Percentiles rank a stretch among this genome's conserved stretches.
phyloP scores from a whole-genome alignment of 2,329 filamentous ascomycete genomes.

The Orbilia quercus region DNA sequence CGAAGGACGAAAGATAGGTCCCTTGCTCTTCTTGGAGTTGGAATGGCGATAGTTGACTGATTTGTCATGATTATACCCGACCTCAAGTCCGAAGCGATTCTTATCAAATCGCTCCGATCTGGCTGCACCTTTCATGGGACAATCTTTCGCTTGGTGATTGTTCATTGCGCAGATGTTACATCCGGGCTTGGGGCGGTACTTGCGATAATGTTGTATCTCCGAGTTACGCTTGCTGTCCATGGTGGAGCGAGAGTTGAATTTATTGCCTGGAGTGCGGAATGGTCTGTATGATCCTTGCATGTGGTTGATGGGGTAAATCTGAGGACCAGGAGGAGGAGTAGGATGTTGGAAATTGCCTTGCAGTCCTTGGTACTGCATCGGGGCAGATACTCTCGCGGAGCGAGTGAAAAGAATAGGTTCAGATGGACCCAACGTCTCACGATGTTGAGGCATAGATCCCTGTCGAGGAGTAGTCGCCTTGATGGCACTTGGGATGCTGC shows the following conservation, averaged over 20 bases:
- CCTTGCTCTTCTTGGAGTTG: constrained; percentile 7
- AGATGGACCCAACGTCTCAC: constrained; percentile 13
- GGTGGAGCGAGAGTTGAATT: neutral
- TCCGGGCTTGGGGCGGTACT: constrained; percentile 18
- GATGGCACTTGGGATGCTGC: constrained; percentile 38
- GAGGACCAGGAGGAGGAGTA: neutral
- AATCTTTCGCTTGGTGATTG: constrained; percentile 27
- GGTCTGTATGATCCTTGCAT: neutral
- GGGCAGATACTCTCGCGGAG: constrained; percentile 17
- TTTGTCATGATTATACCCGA: constrained; percentile 3
- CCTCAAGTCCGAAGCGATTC: constrained; percentile 12
- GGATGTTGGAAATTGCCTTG: neutral
- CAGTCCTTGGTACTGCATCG: constrained; percentile 15
- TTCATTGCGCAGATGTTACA: constrained; percentile 29
- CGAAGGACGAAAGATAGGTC: constrained; percentile 7
- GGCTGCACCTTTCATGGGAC: constrained; percentile 6
- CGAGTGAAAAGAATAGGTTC: constrained; percentile 11
- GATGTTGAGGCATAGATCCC: neutral
- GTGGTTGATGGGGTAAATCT: neutral
- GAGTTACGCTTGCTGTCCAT: neutral
- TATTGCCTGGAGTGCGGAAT: neutral
- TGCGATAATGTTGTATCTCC: neutral
- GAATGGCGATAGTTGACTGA: neutral
- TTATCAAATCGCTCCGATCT: constrained; percentile 14
- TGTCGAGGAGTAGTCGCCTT: constrained; percentile 15